Evolutionary conservation across 441 rosid genomes (phyloP).

Genomic region (Arabidopsis lyrata): DNA sequence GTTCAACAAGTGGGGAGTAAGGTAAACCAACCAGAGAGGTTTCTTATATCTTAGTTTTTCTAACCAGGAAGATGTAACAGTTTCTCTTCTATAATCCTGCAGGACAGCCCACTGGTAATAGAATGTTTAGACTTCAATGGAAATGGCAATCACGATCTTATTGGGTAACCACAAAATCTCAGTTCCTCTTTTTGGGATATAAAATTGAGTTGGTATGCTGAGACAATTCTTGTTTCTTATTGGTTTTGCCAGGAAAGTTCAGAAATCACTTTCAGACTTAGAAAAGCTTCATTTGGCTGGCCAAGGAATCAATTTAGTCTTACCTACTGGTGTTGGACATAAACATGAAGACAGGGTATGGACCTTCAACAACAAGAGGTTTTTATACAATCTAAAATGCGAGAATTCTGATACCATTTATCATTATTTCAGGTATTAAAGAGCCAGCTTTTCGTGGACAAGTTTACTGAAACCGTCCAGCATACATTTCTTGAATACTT

Average conservation of each 20-base stretch:
- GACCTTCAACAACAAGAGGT: constrained; percentile 27
- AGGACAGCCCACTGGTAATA: constrained; percentile 83
- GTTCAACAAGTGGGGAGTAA: constrained; percentile 93
- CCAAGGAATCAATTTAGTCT: constrained; percentile 58
- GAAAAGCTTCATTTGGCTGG: constrained; percentile 66
- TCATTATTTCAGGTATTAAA: constrained; percentile 58
- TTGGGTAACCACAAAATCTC: constrained; percentile 66
- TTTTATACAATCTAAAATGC: background rate
- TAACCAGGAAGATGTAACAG: constrained; percentile 15
- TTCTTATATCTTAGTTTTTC: constrained; percentile 19
- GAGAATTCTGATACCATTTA: background rate
- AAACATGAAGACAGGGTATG: constrained; percentile 67
- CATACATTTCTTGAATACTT: constrained; percentile 86
- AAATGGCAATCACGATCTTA: constrained; percentile 84
- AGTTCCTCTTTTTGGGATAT: constrained; percentile 1
- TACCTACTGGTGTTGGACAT: constrained; percentile 66
- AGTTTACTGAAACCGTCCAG: constrained; percentile 70
- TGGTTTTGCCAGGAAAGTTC: constrained; percentile 64
- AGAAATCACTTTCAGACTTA: constrained; percentile 78
- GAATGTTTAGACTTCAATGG: constrained; percentile 88
- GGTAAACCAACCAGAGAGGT: constrained; percentile 51
- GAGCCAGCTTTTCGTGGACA: constrained; percentile 78
- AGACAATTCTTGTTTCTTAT: constrained; percentile 38
- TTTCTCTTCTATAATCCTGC: constrained; percentile 46
- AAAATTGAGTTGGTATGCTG: constrained; percentile 7